A percentile compares a stretch with the other conserved stretches of the same genome.
phyloP scores from a whole-genome alignment of 768 basidiomycete species.

The Agrocybe pediades region DNA sequence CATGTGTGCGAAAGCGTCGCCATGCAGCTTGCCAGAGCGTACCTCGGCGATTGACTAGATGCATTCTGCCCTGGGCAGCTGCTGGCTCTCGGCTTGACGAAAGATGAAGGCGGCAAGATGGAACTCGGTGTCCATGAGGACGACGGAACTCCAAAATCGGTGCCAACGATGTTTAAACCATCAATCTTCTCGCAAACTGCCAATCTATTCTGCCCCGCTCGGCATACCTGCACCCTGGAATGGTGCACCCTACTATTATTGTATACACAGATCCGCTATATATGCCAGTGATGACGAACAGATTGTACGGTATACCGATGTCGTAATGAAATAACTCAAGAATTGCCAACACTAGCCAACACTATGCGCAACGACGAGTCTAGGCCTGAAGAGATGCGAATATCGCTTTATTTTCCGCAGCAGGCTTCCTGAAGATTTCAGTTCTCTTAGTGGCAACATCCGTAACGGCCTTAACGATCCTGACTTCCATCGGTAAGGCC shows the following conservation, averaged over 20 bases:
- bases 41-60: neutral
- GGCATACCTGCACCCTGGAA: too few species aligned
- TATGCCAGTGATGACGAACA: too few species aligned
- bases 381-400: neutral
- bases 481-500: neutral
- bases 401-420: neutral
- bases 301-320: too few species aligned
- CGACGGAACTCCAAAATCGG: neutral
- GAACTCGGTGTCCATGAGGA: neutral
- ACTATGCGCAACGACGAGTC: neutral
- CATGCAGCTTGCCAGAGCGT: neutral
- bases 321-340: too few species aligned
- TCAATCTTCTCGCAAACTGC: neutral
- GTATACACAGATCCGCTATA: too few species aligned
- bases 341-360: too few species aligned
- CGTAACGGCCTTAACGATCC: neutral
- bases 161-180: neutral
- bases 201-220: neutral
- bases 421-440: neutral
- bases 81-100: neutral
- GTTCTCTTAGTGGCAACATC: too few species aligned
- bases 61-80: too few species aligned
- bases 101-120: neutral
- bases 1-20: too few species aligned
- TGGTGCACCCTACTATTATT: neutral